A percentile compares a stretch with the other conserved stretches of the same genome.
Evolutionary conservation across 1,284 basidiomycete genomes (phyloP).

Genomic region (Cystobasidium slooffiae): DNA sequence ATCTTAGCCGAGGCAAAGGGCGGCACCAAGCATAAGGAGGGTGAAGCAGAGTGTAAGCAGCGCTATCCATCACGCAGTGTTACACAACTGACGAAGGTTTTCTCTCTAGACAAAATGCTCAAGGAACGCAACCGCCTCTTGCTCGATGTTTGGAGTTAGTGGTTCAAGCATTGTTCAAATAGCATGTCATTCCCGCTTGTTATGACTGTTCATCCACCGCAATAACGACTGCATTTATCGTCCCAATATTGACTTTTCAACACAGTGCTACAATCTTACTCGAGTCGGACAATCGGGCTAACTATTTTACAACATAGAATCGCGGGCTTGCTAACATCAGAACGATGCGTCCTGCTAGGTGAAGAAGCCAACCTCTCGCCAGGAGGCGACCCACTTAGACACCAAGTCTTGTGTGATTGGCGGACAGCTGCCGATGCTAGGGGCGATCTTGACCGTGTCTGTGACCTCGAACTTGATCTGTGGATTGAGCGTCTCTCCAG

Average conservation of each 20-base stretch:
- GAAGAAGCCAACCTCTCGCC: constrained; percentile 37
- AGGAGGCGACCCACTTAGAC: constrained; percentile 11
- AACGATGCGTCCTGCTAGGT: neutral
- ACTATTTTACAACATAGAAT: neutral
- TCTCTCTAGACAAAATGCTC: constrained; percentile 21
- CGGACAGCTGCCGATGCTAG: constrained; percentile 25
- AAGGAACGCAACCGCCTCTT: constrained; percentile 40
- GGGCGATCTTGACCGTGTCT: constrained; percentile 8
- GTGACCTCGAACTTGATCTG: constrained; percentile 15
- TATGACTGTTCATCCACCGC: neutral
- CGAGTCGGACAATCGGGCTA: neutral
- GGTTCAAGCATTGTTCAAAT: neutral
- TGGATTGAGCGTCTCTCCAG: neutral
- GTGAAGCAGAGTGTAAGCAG: constrained; percentile 42
- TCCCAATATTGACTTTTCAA: no score
- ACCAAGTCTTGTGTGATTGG: constrained; percentile 33
- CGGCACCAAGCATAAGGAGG: constrained; percentile 59
- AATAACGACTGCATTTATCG: no score
- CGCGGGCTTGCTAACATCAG: no score
- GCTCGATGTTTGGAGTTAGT: constrained; percentile 40
- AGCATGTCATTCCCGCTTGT: neutral
- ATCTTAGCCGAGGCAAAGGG: constrained; percentile 95
- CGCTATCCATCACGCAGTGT: neutral
- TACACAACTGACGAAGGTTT: neutral
- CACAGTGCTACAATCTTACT: neutral